A percentile compares a stretch with the other conserved stretches of the same genome.
Conservation (phyloP, 2,329 filamentous ascomycete genomes). For the Scedosporium apiospermum region DNA sequence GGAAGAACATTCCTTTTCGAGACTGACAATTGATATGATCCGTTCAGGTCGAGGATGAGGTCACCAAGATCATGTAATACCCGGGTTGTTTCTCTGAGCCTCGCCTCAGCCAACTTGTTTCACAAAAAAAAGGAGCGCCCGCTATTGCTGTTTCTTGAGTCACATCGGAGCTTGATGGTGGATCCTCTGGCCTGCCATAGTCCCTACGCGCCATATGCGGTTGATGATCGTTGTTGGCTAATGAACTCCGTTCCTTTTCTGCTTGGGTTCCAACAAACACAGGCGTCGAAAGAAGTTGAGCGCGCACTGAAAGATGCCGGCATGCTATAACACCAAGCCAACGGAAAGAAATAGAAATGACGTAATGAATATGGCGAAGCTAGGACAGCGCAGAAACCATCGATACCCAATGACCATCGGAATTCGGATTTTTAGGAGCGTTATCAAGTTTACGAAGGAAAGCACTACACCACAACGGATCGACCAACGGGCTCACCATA, state of each 20-base stretch:
- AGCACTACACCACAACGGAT: conserved; percentile 4
- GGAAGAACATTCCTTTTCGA: not conserved
- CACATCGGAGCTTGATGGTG: not conserved
- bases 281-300: conserved; percentile 21
- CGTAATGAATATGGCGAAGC: not conserved
- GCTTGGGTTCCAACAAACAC: not conserved
- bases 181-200: not conserved
- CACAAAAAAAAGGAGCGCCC: not conserved
- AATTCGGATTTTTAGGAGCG: not conserved
- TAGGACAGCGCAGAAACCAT: not conserved
- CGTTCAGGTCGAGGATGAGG: conserved; percentile 75
- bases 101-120: not conserved
- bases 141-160: not conserved
- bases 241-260: conserved; percentile 6
- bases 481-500: not conserved
- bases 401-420: not conserved
- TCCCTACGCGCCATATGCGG: not conserved
- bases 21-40: conserved; percentile 15
- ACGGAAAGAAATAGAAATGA: not conserved
- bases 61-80: conserved; percentile 78
- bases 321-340: conserved; percentile 22
- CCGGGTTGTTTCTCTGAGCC: conserved; percentile 9
- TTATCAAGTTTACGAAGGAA: conserved; percentile 4
- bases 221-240: conserved; percentile 5
- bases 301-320: conserved; percentile 28